A percentile compares a stretch with the other conserved stretches of the same genome.
Evolutionary conservation across 805 yeast species (phyloP).

Genomic region (Candida manassasensis): DNA sequence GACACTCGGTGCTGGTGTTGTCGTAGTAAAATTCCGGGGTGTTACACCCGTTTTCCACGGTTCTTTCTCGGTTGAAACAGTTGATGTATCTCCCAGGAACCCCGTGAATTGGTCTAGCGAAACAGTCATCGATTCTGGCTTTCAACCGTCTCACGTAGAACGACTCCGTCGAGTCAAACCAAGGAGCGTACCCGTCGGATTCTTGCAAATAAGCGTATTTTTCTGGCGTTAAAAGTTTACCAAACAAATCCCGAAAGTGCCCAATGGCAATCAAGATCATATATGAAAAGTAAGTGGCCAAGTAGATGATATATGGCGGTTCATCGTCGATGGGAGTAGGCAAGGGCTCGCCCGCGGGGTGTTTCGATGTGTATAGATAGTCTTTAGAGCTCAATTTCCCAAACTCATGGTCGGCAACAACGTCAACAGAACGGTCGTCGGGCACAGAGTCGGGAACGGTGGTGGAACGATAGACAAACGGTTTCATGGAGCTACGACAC

Average conservation of each 20-base stretch:
- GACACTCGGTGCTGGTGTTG: conserved; percentile 71
- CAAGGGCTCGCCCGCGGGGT: conserved; percentile 53
- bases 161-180: conserved; percentile 89
- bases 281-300: conserved; percentile 83
- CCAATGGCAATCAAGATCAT: conserved; percentile 83
- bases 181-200: conserved; percentile 89
- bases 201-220: conserved; percentile 65
- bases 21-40: conserved; percentile 51
- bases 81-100: conserved; percentile 92
- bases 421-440: conserved; percentile 29
- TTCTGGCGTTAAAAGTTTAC: conserved; percentile 64
- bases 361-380: conserved; percentile 57
- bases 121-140: conserved; percentile 87
- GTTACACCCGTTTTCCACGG: conserved; percentile 47
- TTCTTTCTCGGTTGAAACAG: conserved; percentile 73
- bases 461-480: conserved; percentile 15
- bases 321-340: conserved; percentile 71
- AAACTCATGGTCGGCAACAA: conserved; percentile 56
- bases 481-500: too few species aligned
- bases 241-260: conserved; percentile 84
- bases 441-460: conserved; percentile 32
- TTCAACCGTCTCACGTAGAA: conserved; percentile 92
- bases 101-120: conserved; percentile 93
- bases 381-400: conserved; percentile 66
- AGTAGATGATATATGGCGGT: conserved; percentile 75